Base-by-base conservation (phyloP, 2,329 filamentous ascomycete species). In the Fusarium marasasianum region DNA sequence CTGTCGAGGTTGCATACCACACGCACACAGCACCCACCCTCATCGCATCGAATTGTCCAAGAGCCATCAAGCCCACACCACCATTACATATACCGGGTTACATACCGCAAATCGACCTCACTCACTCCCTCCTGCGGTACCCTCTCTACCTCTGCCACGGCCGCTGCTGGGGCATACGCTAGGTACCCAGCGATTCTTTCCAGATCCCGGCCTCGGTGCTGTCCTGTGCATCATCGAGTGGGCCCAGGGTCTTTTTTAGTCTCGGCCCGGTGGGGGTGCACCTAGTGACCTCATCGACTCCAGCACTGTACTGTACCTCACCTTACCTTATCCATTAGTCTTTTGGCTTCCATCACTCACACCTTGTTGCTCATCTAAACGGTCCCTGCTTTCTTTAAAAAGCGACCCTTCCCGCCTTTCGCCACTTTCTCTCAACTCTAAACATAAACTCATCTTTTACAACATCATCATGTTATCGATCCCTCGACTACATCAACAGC, bases 401-500 rank as follows among this genome's bases (percentile, higher is more conserved):
- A 64, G 56, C 69, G 68, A 75, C 44, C 73, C 66, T 73, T 76
- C 74, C 77, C 70, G 62, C 73, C 66, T 66, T 75, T 75, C 60
- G 77, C 77, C 77, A 78, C 77, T 67, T 63, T 44, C 55, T 64
- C 44, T 45, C 67, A 77, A 77, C 61, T 55, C 71, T 77, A 77
- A 77, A 70, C 74, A 71, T 40, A 73, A 40, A 74, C 55, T 55
- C 51, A 40, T 66, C 53, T 45, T 65, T 66, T 44, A 41, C 71
- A 69, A 60, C 43, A 77, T 63, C 78, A 80, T 54, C 74, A 80
- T 80, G 79, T 73, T 80, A 77, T 80, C 79, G 68, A 72, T 80
- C 64, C 72, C 78, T 66, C 76, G 76, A 41, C 73, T 74, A 63
- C 73, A 75, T 47, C 70, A 78, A 51, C 73, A 78, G 70, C 77